These are phyloP conservation scores for Syzygium aqueum DNA, from an alignment of 345 rosid species.

Conservation along the genomic window DNA sequence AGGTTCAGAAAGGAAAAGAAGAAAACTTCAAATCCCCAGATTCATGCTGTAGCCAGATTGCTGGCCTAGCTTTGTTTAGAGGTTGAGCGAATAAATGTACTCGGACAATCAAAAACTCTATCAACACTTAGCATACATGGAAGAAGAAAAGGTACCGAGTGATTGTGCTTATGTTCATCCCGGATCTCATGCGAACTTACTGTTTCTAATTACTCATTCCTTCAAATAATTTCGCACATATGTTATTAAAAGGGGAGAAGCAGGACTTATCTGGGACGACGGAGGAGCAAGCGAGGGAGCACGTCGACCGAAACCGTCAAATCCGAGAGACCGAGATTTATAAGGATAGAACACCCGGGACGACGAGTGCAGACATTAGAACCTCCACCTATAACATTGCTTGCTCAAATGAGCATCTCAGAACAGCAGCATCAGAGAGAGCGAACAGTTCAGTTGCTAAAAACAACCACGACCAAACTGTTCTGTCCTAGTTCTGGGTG, in stretches of 20 bases:
- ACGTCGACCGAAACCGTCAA: background rate
- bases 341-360: background rate
- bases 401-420: conserved; percentile 33
- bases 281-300: background rate
- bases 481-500: background rate
- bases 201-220: background rate
- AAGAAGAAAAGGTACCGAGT: background rate
- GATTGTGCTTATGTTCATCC: background rate
- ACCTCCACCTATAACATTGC: conserved; percentile 15
- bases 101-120: background rate
- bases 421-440: background rate
- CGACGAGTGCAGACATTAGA: background rate
- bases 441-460: background rate
- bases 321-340: background rate
- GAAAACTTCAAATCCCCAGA: background rate
- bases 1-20: background rate
- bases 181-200: background rate
- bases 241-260: background rate
- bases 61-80: background rate
- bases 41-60: background rate
- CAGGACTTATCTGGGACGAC: background rate
- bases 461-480: background rate
- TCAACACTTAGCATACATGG: background rate
- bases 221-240: background rate
- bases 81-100: background rate